A percentile compares a stretch with the other conserved stretches of the same genome.
These are phyloP conservation scores for Yarrowia keelungensis DNA, from an alignment of 805 yeast species.

Conservation along the genomic window DNA sequence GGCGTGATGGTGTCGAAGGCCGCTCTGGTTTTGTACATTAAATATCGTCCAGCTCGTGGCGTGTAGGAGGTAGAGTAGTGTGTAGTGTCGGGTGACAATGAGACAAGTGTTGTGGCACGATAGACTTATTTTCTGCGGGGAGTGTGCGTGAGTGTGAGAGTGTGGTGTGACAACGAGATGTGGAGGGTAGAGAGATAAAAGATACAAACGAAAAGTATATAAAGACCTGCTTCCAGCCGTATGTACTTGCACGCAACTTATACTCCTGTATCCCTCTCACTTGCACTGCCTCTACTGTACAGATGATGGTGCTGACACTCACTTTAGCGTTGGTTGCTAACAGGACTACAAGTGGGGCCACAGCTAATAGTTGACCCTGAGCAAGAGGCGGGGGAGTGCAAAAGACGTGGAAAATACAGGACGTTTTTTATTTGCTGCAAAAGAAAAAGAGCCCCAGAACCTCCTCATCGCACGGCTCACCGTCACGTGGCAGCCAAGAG, in stretches of 20 bases:
- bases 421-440: too few species aligned
- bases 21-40: slow-evolving; percentile 39
- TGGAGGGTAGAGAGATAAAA: too few species aligned
- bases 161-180: too few species aligned
- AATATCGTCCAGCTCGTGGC: not conserved
- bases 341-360: not conserved
- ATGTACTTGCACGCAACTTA: too few species aligned
- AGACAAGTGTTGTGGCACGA: slow-evolving; percentile 13
- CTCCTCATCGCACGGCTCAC: not conserved
- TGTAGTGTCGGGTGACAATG: slow-evolving; percentile 1
- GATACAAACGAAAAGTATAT: too few species aligned
- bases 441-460: too few species aligned
- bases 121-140: slow-evolving; percentile 34
- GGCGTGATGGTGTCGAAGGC: slow-evolving; percentile 39
- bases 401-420: too few species aligned
- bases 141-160: not conserved
- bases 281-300: slow-evolving; percentile 1
- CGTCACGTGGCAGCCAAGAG: slow-evolving; percentile 18
- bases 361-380: not conserved
- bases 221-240: too few species aligned
- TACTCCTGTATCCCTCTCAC: too few species aligned
- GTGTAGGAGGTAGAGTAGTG: not conserved
- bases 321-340: slow-evolving; percentile 12
- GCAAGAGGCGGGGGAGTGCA: too few species aligned
- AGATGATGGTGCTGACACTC: too few species aligned